These are phyloP conservation scores for Lactarius psammicola DNA, from an alignment of 768 basidiomycete species.

Conservation along the genomic window DNA sequence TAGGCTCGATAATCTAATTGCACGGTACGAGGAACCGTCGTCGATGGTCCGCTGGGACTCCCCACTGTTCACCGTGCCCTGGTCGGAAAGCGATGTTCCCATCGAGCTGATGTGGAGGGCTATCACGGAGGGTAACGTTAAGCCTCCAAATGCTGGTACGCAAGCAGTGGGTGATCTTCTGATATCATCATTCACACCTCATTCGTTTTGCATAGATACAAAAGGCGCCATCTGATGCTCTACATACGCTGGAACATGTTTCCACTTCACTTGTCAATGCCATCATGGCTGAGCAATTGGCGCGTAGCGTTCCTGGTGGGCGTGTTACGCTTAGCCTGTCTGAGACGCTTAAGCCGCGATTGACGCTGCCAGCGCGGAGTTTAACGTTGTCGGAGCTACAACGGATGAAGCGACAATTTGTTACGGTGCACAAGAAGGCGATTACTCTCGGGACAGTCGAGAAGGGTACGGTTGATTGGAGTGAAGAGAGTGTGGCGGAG, in stretches of 20 bases:
- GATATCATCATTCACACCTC: constrained; percentile 1
- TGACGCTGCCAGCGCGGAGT: constrained; percentile 66
- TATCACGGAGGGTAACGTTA: constrained; percentile 73
- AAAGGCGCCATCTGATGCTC: constrained; percentile 85
- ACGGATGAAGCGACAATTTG: constrained; percentile 87
- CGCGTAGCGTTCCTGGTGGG: constrained; percentile 53
- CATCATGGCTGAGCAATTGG: constrained; percentile 63
- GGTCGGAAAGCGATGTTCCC: constrained; percentile 66
- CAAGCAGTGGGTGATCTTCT: constrained; percentile 51
- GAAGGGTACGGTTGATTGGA: constrained; percentile 74
- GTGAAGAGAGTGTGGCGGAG: constrained; percentile 61
- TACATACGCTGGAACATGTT: constrained; percentile 81
- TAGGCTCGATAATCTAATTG: constrained; percentile 83
- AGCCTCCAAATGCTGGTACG: constrained; percentile 86
- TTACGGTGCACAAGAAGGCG: constrained; percentile 85
- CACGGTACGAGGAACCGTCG: constrained; percentile 93
- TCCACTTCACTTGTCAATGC: constrained; percentile 67
- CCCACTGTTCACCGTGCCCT: constrained; percentile 82
- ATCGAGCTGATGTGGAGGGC: constrained; percentile 76
- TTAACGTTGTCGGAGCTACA: constrained; percentile 87
- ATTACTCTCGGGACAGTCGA: constrained; percentile 80
- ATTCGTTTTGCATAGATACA: constrained; percentile 48
- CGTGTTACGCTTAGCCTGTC: constrained; percentile 48
- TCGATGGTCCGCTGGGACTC: constrained; percentile 99
- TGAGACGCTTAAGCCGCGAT: constrained; percentile 41